These are phyloP conservation scores for Ambrosiella cleistominuta DNA, from an alignment of 2,329 filamentous ascomycete genomes.

Conservation along the genomic window DNA sequence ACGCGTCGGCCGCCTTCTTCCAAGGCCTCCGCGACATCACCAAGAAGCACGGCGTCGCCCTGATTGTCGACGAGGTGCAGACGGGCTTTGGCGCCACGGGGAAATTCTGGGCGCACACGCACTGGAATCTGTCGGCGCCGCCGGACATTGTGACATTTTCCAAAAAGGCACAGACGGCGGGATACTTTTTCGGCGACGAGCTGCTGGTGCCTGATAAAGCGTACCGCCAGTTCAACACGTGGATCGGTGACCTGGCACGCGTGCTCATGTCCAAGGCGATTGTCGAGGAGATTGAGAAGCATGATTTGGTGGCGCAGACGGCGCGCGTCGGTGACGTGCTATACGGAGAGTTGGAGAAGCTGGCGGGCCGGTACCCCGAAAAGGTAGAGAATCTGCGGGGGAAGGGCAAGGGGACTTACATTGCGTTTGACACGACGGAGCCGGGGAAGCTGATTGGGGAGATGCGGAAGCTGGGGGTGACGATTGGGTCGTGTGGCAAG, in stretches of 20 bases:
- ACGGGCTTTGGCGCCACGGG: constrained; percentile 79
- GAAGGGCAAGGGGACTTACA: constrained; percentile 50
- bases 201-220: constrained; percentile 76
- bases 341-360: constrained; percentile 43
- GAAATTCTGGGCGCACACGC: constrained; percentile 92
- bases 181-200: constrained; percentile 76
- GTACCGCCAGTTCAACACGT: constrained; percentile 93
- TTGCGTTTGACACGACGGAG: constrained; percentile 59
- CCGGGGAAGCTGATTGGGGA: constrained; percentile 51
- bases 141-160: constrained; percentile 91
- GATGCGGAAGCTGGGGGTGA: constrained; percentile 56
- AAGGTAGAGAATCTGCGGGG: constrained; percentile 59
- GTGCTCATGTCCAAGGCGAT: constrained; percentile 76
- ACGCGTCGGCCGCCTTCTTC: constrained; percentile 79
- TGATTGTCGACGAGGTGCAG: constrained; percentile 91
- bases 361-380: constrained; percentile 47
- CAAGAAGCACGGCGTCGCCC: constrained; percentile 55
- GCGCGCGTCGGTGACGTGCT: constrained; percentile 51
- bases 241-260: constrained; percentile 84
- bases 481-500: constrained; percentile 59
- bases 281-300: constrained; percentile 58
- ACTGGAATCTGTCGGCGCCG: constrained; percentile 65
- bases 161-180: constrained; percentile 88
- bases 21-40: constrained; percentile 64
- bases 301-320: constrained; percentile 65